These are phyloP conservation scores for Chloris gayana DNA, from an alignment of 176 grass and related monocot species.

Conservation along the genomic window DNA sequence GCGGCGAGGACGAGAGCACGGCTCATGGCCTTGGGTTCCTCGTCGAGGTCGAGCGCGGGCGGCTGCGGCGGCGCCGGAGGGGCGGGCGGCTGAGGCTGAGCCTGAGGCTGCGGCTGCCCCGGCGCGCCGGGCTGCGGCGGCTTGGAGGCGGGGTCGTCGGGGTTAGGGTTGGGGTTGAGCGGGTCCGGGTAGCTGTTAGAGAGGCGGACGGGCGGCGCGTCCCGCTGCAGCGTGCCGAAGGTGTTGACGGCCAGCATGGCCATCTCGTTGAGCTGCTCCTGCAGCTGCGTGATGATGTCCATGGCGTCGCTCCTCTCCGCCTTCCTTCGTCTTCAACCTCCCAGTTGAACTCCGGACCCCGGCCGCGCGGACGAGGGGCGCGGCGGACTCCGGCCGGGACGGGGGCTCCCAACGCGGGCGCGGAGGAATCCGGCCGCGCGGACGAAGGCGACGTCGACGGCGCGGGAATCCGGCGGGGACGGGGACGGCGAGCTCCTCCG, in stretches of 20 bases:
- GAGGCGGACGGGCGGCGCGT: slow-evolving; percentile 83
- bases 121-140: slow-evolving; percentile 33
- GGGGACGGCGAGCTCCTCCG: too few relatives aligned
- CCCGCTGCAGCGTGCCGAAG: slow-evolving; percentile 89
- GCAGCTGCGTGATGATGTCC: slow-evolving; percentile 97
- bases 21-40: slow-evolving; percentile 91
- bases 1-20: slow-evolving; percentile 79
- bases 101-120: slow-evolving; percentile 4
- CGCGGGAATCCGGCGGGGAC: too few relatives aligned
- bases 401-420: too few relatives aligned
- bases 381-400: too few relatives aligned
- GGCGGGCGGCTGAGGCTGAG: not conserved
- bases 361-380: too few relatives aligned
- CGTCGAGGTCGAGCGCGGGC: slow-evolving; percentile 49
- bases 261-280: slow-evolving; percentile 87
- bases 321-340: not conserved
- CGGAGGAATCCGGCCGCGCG: too few relatives aligned
- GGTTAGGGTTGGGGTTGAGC: slow-evolving; percentile 59
- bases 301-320: slow-evolving; percentile 29
- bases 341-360: too few relatives aligned
- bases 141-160: slow-evolving; percentile 37
- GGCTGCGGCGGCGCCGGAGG: not conserved
- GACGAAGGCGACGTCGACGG: too few relatives aligned
- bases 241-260: slow-evolving; percentile 86
- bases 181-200: slow-evolving; percentile 88